Evolutionary conservation across 2,329 filamentous ascomycete genomes (phyloP).

Genomic region (Aspergillus oerlinghausenensis): DNA sequence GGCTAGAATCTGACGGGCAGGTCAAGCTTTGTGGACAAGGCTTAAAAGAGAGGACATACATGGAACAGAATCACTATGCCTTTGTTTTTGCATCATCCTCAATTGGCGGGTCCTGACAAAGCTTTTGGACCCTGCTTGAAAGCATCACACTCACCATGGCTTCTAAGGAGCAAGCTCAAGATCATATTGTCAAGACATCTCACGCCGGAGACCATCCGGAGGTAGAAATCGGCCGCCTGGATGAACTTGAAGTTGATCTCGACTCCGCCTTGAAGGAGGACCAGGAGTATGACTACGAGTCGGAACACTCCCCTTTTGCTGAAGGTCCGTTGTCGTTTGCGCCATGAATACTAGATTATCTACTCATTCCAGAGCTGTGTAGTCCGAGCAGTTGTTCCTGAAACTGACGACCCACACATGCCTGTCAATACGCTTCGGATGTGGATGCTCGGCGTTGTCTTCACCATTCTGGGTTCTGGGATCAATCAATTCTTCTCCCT

Average conservation of each 20-base stretch:
- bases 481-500: slow-evolving; percentile 48
- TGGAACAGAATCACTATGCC: no score
- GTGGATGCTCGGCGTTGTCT: slow-evolving; percentile 43
- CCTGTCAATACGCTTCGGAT: slow-evolving; percentile 31
- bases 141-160: neutral
- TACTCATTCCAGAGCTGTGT: neutral
- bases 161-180: neutral
- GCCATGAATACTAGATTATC: neutral
- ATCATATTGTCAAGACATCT: neutral
- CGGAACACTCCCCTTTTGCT: slow-evolving; percentile 22
- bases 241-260: slow-evolving; percentile 3
- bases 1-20: neutral
- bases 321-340: slow-evolving; percentile 12
- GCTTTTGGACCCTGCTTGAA: neutral
- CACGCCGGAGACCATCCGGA: slow-evolving; percentile 7
- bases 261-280: slow-evolving; percentile 5
- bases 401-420: slow-evolving; percentile 24
- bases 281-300: slow-evolving; percentile 20
- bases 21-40: neutral
- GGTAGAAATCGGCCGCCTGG: slow-evolving; percentile 9
- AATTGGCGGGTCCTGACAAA: neutral
- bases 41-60: neutral
- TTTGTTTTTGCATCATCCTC: neutral
- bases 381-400: slow-evolving; percentile 26
- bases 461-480: slow-evolving; percentile 42